Evolutionary conservation across 2,329 filamentous ascomycete species (phyloP).

Genomic region (Coniochaeta prunicola): DNA sequence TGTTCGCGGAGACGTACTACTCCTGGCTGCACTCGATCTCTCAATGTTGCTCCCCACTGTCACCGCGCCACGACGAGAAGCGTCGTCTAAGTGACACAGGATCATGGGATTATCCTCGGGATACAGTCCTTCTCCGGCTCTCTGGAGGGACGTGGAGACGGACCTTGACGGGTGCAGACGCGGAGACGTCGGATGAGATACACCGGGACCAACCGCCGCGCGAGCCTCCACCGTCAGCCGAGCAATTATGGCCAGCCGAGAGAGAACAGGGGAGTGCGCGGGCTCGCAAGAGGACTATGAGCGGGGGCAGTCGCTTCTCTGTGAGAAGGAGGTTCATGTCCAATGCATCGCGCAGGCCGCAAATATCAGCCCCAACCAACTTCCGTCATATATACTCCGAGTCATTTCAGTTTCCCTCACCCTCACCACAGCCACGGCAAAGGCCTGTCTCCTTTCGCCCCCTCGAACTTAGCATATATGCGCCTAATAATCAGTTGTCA

Average conservation of each 20-base stretch:
- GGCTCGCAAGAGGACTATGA: slow-evolving; percentile 12
- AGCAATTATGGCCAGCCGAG: slow-evolving; percentile 15
- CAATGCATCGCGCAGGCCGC: slow-evolving; percentile 41
- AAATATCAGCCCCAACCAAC: slow-evolving; percentile 51
- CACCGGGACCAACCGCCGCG: slow-evolving; percentile 23
- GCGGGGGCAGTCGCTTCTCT: slow-evolving; percentile 31
- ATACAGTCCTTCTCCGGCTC: background rate
- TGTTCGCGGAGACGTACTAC: slow-evolving; percentile 32
- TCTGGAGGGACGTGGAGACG: background rate
- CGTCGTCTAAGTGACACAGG: slow-evolving; percentile 17
- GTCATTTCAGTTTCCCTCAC: slow-evolving; percentile 28
- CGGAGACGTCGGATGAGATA: slow-evolving; percentile 19
- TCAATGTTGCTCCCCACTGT: slow-evolving; percentile 34
- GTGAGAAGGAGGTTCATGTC: slow-evolving; percentile 39
- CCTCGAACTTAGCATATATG: slow-evolving; percentile 49
- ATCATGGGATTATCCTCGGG: background rate
- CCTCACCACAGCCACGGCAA: slow-evolving; percentile 17
- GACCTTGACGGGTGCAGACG: slow-evolving; percentile 11
- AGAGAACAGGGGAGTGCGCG: slow-evolving; percentile 21
- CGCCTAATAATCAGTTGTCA: slow-evolving; percentile 40
- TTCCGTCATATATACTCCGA: slow-evolving; percentile 51
- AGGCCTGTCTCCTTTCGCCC: slow-evolving; percentile 39
- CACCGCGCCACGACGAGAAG: slow-evolving; percentile 30
- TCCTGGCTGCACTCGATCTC: slow-evolving; percentile 40
- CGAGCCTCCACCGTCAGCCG: slow-evolving; percentile 20